Conservation (phyloP, 31 red algal species). For the Asparagopsis taxiformis region DNA sequence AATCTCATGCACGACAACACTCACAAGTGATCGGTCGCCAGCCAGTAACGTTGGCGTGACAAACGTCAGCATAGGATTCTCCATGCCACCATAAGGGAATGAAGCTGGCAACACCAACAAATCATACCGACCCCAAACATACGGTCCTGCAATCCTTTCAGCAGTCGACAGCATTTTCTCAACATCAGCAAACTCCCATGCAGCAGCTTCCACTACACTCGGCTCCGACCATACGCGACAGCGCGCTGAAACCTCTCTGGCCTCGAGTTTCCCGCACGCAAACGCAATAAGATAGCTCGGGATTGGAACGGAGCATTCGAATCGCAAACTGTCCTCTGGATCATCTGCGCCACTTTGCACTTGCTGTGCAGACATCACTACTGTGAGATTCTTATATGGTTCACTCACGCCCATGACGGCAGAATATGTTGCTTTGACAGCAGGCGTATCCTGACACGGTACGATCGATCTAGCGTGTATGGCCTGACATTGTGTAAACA, state of each 20-base stretch:
- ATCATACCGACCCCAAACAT: conserved; percentile 86
- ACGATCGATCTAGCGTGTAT: conserved; percentile 87
- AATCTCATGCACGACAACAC: conserved; percentile 87
- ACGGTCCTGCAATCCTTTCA: conserved; percentile 67
- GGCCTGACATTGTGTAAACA: conserved; percentile 87
- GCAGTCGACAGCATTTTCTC: conserved; percentile 65
- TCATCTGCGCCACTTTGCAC: conserved; percentile 19
- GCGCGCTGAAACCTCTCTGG: conserved; percentile 39
- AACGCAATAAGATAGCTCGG: conserved; percentile 80
- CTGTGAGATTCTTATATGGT: conserved; percentile 33
- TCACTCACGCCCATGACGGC: conserved; percentile 39
- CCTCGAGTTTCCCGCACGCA: conserved; percentile 66
- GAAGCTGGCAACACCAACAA: conserved; percentile 70
- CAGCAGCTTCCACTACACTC: conserved; percentile 42
- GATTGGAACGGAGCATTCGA: conserved; percentile 57
- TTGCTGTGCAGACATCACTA: conserved; percentile 66
- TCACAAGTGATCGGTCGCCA: conserved; percentile 87
- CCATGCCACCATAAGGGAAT: conserved; percentile 93
- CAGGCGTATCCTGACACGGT: conserved; percentile 89
- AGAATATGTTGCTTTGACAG: conserved; percentile 70
- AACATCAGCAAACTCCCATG: conserved; percentile 70
- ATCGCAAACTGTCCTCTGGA: conserved; percentile 19
- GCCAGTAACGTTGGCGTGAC: conserved; percentile 86
- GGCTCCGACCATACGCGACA: conserved; percentile 63
- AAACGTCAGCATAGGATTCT: conserved; percentile 92